These are phyloP conservation scores for Diaporthe sp. DNA, from an alignment of 2,329 filamentous ascomycete species.

Conservation along the genomic window DNA sequence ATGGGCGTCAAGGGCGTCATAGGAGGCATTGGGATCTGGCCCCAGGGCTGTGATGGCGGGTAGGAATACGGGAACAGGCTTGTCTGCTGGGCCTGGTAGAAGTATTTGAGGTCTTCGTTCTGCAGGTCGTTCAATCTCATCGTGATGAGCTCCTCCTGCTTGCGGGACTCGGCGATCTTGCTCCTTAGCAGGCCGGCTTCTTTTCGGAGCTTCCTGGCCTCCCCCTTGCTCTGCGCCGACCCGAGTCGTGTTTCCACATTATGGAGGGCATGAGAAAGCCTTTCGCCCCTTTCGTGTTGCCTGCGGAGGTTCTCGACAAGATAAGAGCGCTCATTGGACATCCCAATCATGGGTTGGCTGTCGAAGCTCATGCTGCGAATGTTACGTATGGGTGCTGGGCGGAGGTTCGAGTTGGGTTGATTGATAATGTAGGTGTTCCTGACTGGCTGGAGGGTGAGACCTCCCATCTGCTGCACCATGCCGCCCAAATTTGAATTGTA, in stretches of 20 bases:
- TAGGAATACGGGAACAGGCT: slow-evolving; percentile 24
- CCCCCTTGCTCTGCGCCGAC: slow-evolving; percentile 40
- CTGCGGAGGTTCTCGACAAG: slow-evolving; percentile 58
- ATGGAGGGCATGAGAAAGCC: slow-evolving; percentile 57
- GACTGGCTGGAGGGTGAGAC: neutral
- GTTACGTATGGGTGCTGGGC: neutral
- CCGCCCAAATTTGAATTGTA: neutral
- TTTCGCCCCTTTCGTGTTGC: slow-evolving; percentile 54
- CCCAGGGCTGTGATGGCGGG: slow-evolving; percentile 17
- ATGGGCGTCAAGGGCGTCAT: slow-evolving; percentile 39
- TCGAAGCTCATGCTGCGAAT: slow-evolving; percentile 48
- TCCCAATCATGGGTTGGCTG: slow-evolving; percentile 57
- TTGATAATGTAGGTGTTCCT: neutral
- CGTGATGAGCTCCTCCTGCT: slow-evolving; percentile 62
- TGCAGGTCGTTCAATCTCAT: slow-evolving; percentile 63
- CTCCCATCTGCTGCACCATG: slow-evolving; percentile 16
- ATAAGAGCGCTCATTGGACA: slow-evolving; percentile 63
- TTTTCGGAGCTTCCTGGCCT: slow-evolving; percentile 53
- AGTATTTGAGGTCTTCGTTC: slow-evolving; percentile 62
- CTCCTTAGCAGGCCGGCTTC: slow-evolving; percentile 57
- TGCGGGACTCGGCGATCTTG: slow-evolving; percentile 59
- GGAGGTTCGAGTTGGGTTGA: slow-evolving; percentile 1
- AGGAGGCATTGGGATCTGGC: slow-evolving; percentile 26
- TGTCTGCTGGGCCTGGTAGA: slow-evolving; percentile 52
- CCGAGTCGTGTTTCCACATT: slow-evolving; percentile 50